Base-by-base conservation (phyloP, 768 basidiomycete species). In the Sarcodon sp. region DNA sequence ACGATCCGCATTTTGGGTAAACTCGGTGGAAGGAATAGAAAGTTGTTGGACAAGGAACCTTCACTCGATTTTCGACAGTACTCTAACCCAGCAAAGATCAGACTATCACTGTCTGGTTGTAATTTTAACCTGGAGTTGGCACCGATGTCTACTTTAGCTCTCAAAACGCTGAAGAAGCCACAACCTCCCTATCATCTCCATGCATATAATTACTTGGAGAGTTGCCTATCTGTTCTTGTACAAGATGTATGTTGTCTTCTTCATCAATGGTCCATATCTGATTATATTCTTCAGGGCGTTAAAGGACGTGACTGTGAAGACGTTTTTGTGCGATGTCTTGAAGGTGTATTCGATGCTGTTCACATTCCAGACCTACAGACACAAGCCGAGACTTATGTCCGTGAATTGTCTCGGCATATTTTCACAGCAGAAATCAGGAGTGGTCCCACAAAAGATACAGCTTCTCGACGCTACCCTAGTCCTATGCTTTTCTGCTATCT, bases 1-100 rank as follows among this genome's bases (percentile, higher is more conserved):
- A 93, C 94, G 1, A 87, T 96, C 56, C 84, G 96, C 21, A 97
- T 99, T 49, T 69, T 99, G 3, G 96, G 96, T 38, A 99, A 98
- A 65, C 69, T 99, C 4, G 96, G 96, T 6, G 96, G 96, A 1
- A 70, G 96, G 44, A 99, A 98, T 63, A 75, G 96, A 27, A 78
- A 87, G 36, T 71, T 97, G 50, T 68, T 96, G 50, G 78, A 82
- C 50, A 83, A 85, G 52, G 86, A 92, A 44, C 85, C 88, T 0
- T 62, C 76, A 16, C 66, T 99, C 46, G 73, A 75, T 35, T 94
- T 82, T 62, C 75, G 73, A 9, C 69, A 81, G 44, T 75, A 79
- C 53, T 80, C 82, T 0, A 78, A 87, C 33, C 71, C 83, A 1
- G 79, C 90, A 1, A 80, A 75, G 54, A 66, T 88, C 41, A 63